Percentiles rank a stretch among this genome's conserved stretches.
Evolutionary conservation across 371 early-diverging fungal species (phyloP).

Genomic region (Mucor saturninus): DNA sequence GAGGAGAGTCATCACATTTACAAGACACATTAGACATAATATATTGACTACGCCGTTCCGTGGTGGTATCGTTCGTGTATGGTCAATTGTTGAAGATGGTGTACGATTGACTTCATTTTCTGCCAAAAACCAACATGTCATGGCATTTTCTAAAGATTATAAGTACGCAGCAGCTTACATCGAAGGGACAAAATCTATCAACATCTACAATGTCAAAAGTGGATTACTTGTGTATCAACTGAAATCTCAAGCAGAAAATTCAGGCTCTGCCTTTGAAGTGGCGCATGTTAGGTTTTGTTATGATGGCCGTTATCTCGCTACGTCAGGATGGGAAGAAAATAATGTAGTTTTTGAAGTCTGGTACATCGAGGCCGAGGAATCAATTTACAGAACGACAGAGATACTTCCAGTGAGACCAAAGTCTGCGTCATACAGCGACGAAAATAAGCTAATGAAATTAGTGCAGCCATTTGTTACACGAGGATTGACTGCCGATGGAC

Average conservation of each 20-base stretch:
- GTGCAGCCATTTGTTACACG: not conserved
- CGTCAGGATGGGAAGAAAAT: not conserved
- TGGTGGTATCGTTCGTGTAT: constrained; percentile 4
- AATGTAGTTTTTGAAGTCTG: constrained; percentile 9
- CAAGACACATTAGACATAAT: constrained; percentile 14
- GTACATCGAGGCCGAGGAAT: constrained; percentile 1
- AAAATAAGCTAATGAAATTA: not conserved
- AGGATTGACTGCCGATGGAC: not conserved
- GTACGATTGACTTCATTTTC: constrained; percentile 15
- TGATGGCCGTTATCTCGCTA: constrained; percentile 7
- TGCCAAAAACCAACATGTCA: constrained; percentile 3
- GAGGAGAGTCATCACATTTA: constrained; percentile 6
- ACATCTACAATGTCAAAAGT: constrained; percentile 10
- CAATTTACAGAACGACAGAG: not conserved
- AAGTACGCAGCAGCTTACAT: constrained; percentile 12
- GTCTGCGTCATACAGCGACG: not conserved
- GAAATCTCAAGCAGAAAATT: not conserved
- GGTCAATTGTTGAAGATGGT: constrained; percentile 16
- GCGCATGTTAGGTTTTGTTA: constrained; percentile 9
- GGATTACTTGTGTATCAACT: not conserved
- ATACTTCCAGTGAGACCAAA: not conserved
- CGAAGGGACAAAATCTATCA: not conserved
- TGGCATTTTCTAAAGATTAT: constrained; percentile 17
- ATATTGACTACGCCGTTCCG: constrained; percentile 9
- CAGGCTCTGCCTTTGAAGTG: not conserved